Evolutionary conservation across 2,329 filamentous ascomycete species (phyloP).

Genomic region (Emergomyces africanus): DNA sequence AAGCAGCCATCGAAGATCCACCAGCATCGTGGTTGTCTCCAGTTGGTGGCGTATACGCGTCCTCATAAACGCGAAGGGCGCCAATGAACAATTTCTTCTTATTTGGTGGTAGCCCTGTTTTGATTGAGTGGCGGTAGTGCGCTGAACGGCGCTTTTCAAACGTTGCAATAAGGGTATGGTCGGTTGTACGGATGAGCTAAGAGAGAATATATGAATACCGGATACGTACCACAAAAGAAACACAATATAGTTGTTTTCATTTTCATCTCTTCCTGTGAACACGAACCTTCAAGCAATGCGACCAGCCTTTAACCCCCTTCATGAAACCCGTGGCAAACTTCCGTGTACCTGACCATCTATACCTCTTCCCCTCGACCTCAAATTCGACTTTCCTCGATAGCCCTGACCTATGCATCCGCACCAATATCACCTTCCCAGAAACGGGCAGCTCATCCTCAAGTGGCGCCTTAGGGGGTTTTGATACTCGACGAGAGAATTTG

Average conservation of each 20-base stretch:
- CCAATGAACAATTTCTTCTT: constrained; percentile 2
- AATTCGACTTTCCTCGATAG: neutral
- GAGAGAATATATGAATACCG: neutral
- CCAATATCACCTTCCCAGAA: neutral
- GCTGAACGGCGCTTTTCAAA: neutral
- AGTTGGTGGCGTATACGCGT: neutral
- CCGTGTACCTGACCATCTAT: constrained; percentile 1
- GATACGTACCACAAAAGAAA: neutral
- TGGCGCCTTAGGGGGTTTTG: neutral
- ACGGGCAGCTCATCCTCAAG: constrained; percentile 1
- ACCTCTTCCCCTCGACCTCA: neutral
- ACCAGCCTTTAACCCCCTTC: constrained; percentile 1
- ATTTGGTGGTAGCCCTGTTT: constrained; percentile 2
- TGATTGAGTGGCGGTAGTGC: constrained; percentile 1
- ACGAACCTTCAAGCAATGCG: constrained; percentile 1
- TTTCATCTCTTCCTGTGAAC: neutral
- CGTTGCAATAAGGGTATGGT: constrained; percentile 1
- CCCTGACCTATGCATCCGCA: neutral
- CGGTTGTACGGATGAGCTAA: neutral
- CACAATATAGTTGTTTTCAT: neutral
- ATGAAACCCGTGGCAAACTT: neutral
- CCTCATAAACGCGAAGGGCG: neutral
- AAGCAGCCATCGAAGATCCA: neutral
- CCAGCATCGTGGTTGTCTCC: neutral
- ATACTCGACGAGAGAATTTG: neutral